Base-by-base conservation (phyloP, 257 asterid species). In the Solanum chmielewskii region DNA sequence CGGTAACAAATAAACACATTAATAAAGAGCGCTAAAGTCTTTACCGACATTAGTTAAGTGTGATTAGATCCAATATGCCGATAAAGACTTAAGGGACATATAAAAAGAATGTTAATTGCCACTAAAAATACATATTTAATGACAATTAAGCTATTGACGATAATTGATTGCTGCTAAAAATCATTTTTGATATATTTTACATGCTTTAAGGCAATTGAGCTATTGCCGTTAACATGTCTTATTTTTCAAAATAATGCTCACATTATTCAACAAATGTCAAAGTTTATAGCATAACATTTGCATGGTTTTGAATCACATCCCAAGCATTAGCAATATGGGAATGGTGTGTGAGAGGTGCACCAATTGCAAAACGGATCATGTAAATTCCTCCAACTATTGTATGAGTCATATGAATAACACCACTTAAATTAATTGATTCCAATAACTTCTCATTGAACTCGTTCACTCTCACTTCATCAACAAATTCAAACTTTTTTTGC, bases 351-450 rank as follows among this genome's bases (percentile, higher is more conserved):
- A 94, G 81, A 23, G 92, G 91, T 3, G 95, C 92, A 21, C 98
- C 98, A 6, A 94, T 93, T 0, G 93, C 92, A 42, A 95, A 94
- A 56, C 96, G 84, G 88, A 94, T 41, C 45, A 90, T 92, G 45
- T 91, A 94, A 2, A 86, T 94, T 8, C 98, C 95, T 4, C 94
- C 98, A 16, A 94, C 83, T 88, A 95, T 90, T 1, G 96, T 95
- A 64, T 93, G 97, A 27, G 94, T 92, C 94, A 95, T 91, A 88
- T 92, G 94, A 1, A 92, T 89, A 89, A 90, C 90, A 6, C 98
- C 98, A 0, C 93, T 82, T 23, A 89, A 93, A 84, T 94, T 94
- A 2, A 95, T 91, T 7, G 91, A 77, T 70, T 95, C 97, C 86
- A 95, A 47, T 64, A 95, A 15, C n/a, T 89, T 91, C 4, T 86